Conservation (phyloP, 495 filamentous ascomycete species). For the Xylaria venustula region DNA sequence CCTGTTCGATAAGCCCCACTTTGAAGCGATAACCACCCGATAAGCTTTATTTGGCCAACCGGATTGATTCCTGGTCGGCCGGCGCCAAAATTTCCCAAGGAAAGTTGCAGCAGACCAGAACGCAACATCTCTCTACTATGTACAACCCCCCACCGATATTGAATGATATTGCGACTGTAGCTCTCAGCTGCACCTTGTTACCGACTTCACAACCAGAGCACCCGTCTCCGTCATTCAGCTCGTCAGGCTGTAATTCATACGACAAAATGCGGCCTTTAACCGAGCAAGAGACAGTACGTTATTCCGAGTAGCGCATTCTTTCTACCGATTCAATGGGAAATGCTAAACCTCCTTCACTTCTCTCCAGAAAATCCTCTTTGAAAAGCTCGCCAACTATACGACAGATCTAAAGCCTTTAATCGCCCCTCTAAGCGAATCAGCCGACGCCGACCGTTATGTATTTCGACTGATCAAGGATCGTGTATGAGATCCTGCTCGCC, state of each 20-base stretch:
- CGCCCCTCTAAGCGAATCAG: constrained; percentile 35
- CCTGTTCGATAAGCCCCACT: constrained; percentile 7
- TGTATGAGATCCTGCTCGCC: not conserved
- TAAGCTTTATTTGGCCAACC: constrained; percentile 12
- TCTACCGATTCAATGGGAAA: not conserved
- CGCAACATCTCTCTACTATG: not conserved
- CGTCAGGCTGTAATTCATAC: not conserved
- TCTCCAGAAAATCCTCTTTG: constrained; percentile 60
- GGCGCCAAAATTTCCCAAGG: constrained; percentile 29
- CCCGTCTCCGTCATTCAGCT: not conserved
- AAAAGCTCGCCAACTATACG: constrained; percentile 82
- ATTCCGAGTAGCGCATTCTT: not conserved
- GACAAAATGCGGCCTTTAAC: constrained; percentile 69
- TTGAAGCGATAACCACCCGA: not conserved
- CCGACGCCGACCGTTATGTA: constrained; percentile 70
- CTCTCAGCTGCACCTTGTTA: not conserved
- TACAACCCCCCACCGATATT: constrained; percentile 18
- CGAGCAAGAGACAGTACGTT: constrained; percentile 58
- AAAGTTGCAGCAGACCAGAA: constrained; percentile 29
- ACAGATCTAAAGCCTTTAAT: constrained; percentile 13
- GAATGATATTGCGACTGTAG: constrained; percentile 1
- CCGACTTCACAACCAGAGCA: not conserved
- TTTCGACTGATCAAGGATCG: constrained; percentile 79
- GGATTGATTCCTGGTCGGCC: constrained; percentile 20
- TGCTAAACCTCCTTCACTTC: not conserved